Evolutionary conservation across 441 rosid genomes (phyloP), one percentile per base, ranked within the genome.

Genomic region (Adansonia madagascariensis): DNA sequence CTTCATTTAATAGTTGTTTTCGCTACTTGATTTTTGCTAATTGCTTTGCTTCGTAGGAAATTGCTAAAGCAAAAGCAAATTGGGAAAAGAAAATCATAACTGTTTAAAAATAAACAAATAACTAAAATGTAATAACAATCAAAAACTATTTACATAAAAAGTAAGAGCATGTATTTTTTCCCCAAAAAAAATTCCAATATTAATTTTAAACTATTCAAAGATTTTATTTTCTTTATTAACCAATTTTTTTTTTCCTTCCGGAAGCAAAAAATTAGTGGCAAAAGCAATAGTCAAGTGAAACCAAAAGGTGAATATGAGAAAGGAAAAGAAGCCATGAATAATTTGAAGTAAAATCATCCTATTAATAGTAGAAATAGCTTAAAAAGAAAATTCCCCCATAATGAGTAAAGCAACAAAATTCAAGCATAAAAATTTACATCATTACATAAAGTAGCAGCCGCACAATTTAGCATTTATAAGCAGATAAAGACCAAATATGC

Each of bases 31-130:
- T 35, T 55, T 18, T 55, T 56, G 27, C 50, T 56, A 15, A 31
- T 56, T 56, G 50, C 63, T 72, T 56, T 72, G 64, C 75, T 72
- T 56, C 52, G 39, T 6, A 72, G 52, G 17, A 56, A 56, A 56
- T 72, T 56, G 10, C 63, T 39, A 39, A 18, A 35, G 75, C 8
- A 55, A 71, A 35, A 55, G 18, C 18, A 72, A 61, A 39, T 56
- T 18, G 39, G 3, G 11, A 53, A 55, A 72, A 39, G 12, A 39
- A 69, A 50, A 70, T 15, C 60, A 43, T 10, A 39, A 39, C 41
- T 56, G 64, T 55, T 72, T 72, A 39, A 71, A 70, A 71, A 31
- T 35, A 4, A 53, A 17, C 10, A 39, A 41, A 55, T 10, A 55
- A 53, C 11, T 72, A 39, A 11, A 72, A 35, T 72, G 17, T 7